Base-by-base conservation (phyloP, 73 alveolate species). In the Uronychia setigera region DNA sequence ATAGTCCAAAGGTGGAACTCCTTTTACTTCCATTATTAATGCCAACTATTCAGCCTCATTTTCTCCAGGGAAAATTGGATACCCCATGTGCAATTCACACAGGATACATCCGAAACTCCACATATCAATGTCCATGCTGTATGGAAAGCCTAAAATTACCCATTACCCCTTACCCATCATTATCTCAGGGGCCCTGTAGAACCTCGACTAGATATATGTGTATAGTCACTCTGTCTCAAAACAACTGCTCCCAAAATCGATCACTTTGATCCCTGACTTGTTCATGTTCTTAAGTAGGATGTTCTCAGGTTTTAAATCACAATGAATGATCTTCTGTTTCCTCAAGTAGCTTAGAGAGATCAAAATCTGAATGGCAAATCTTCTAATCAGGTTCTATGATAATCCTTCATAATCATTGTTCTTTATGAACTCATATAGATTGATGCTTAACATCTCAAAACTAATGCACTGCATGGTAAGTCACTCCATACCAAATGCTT, bases 11-110 rank as follows among this genome's bases (percentile, higher is more conserved):
- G 96, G 83, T 58, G 90, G 91, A 31, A 75, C 86, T 33, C 97
- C 98, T 76, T 85, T 79, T 77, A 90, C 78, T 82, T 95, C 96
- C 97, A 95, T 95, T 59, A 95, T 90, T 74, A 88, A 87, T 19
- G 95, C 94, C 27, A 95, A 81, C 76, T 95, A 90, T 81, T 95
- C 98, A 32, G 84, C 90, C 84, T 95, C 98, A 35, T 94, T 86
- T 88, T 95, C 98, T 29, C 98, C 98, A 0, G 98, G 98, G 88
- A 95, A 95, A 33, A 95, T 83, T 0, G 98, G 98, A 87, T 89
- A 93, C 9, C 98, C 98, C 26, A 93, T 93, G 83, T 87, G 76
- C 19, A 87, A 91, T 87, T 95, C 98, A 32, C 94, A 97, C 33
- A 92, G 79, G 59, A 95, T 92, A 75, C 98, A 95, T n/a, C 97